Conservation (phyloP, 1,284 basidiomycete species). For the Moesziomyces antarcticus region DNA sequence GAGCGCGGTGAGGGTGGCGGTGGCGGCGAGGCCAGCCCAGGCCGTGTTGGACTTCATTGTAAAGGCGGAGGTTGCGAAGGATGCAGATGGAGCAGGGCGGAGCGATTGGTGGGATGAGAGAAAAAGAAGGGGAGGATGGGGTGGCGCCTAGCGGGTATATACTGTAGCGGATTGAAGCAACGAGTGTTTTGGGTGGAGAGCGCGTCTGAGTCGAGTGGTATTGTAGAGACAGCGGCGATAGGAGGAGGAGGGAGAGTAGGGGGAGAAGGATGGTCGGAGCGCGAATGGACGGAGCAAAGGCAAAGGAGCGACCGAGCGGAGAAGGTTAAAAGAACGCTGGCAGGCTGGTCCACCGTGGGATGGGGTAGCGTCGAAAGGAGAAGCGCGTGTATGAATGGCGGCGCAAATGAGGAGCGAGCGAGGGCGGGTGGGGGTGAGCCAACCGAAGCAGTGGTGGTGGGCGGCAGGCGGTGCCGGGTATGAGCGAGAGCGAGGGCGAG, state of each 20-base stretch:
- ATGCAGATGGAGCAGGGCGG: neutral
- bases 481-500: no score
- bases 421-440: no score
- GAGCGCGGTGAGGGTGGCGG: slow-evolving; percentile 20
- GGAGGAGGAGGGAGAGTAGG: no score
- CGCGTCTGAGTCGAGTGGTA: no score
- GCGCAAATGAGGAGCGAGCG: no score
- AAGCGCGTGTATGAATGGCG: no score
- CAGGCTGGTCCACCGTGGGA: slow-evolving; percentile 1
- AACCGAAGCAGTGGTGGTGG: no score
- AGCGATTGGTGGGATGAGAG: neutral
- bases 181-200: slow-evolving; percentile 5
- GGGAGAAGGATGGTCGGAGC: neutral
- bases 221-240: no score
- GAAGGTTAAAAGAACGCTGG: neutral
- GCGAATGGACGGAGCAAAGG: no score
- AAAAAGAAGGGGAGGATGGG: neutral
- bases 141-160: neutral
- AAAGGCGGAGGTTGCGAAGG: neutral
- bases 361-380: neutral
- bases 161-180: neutral
- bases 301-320: no score
- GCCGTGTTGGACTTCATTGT: slow-evolving; percentile 37
- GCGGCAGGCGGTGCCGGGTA: no score
- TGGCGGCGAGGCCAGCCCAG: slow-evolving; percentile 33